Evolutionary conservation across 495 filamentous ascomycete species (phyloP).

Genomic region (Aspergillus kassunensis): DNA sequence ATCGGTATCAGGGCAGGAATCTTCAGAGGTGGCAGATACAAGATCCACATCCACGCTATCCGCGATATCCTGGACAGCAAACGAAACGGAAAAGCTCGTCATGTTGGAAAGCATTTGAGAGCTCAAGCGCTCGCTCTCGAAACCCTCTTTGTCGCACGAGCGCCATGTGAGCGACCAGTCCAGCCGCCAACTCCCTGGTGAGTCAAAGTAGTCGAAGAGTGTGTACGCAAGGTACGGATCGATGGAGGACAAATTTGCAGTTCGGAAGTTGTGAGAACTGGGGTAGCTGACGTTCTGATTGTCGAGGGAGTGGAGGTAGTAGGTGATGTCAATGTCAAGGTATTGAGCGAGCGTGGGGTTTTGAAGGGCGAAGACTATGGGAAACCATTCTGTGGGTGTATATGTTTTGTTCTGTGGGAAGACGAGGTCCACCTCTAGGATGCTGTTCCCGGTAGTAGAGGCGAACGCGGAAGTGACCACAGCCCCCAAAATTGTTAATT

Average conservation of each 20-base stretch:
- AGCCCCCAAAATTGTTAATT: no score
- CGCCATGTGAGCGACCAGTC: no score
- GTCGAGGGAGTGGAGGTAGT: constrained; percentile 7
- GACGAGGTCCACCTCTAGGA: constrained; percentile 33
- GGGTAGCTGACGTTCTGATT: neutral
- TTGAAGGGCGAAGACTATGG: constrained; percentile 36
- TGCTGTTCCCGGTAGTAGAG: neutral
- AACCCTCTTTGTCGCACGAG: no score
- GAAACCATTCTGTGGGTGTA: constrained; percentile 27
- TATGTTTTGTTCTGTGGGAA: constrained; percentile 43
- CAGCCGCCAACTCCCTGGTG: neutral
- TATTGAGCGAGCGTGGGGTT: constrained; percentile 23
- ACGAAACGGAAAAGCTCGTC: no score
- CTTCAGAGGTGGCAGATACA: no score
- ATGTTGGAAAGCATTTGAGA: no score
- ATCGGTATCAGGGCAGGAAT: no score
- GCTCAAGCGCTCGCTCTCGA: no score
- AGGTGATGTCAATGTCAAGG: constrained; percentile 14
- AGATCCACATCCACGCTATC: no score
- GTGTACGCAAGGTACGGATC: neutral
- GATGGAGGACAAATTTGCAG: neutral
- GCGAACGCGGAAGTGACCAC: no score
- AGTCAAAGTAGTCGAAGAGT: neutral
- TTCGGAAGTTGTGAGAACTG: neutral
- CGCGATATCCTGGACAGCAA: no score